Conservation (phyloP, 371 early-diverging fungal genomes). For the Umbelopsis sp. region DNA sequence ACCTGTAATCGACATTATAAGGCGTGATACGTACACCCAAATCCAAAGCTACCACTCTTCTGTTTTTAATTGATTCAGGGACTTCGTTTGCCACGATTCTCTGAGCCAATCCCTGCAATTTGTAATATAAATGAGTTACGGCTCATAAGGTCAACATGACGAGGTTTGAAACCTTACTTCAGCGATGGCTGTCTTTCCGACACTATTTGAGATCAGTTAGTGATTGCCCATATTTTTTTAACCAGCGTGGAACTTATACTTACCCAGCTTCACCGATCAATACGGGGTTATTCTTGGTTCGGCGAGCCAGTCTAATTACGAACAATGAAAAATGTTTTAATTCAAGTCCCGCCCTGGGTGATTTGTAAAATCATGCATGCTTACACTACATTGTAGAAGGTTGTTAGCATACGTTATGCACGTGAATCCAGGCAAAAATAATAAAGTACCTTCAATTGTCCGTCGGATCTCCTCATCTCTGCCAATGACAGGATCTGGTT, state of each 20-base stretch:
- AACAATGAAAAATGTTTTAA: background rate
- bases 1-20: background rate
- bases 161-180: slow-evolving; percentile 31
- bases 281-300: slow-evolving; percentile 93
- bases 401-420: background rate
- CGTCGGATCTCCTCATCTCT: slow-evolving; percentile 84
- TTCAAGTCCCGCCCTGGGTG: background rate
- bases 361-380: background rate
- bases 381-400: slow-evolving; percentile 29
- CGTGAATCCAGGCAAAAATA: background rate
- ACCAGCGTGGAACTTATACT: slow-evolving; percentile 17
- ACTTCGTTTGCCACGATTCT: slow-evolving; percentile 82
- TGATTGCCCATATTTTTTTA: background rate
- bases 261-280: slow-evolving; percentile 83
- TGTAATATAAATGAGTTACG: too few relatives aligned
- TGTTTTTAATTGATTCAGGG: slow-evolving; percentile 75
- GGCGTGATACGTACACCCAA: slow-evolving; percentile 55
- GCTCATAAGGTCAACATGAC: background rate
- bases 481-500: slow-evolving; percentile 82
- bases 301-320: slow-evolving; percentile 57
- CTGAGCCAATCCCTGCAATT: slow-evolving; percentile 36
- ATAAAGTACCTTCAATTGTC: slow-evolving; percentile 69
- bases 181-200: slow-evolving; percentile 65
- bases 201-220: slow-evolving; percentile 27
- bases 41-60: slow-evolving; percentile 79